phyloP scores from a whole-genome alignment of 2,329 filamentous ascomycete genomes.

The Trichoderma koningiopsis region DNA sequence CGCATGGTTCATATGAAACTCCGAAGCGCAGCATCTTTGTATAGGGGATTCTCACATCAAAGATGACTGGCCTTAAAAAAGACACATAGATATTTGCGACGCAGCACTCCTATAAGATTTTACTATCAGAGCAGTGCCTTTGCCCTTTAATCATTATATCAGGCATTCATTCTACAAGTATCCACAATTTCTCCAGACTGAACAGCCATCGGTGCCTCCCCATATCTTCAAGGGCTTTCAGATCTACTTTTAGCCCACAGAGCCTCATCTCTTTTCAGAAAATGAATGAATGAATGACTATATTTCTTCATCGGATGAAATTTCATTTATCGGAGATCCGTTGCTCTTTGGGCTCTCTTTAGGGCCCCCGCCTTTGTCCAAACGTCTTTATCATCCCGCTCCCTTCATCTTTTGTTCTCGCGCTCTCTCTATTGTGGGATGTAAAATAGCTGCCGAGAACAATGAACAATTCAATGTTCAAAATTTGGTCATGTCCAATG shows the following conservation, averaged over 20 bases:
- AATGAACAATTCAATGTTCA: constrained; percentile 11
- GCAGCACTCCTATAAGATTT: not conserved
- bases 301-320: not conserved
- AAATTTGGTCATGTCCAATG: not conserved
- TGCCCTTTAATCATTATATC: not conserved
- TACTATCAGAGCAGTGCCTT: not conserved
- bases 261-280: not conserved
- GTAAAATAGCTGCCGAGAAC: not conserved
- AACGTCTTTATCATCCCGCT: not conserved
- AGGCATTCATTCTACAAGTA: not conserved
- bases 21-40: not conserved
- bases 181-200: not conserved
- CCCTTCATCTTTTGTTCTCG: constrained; percentile 4
- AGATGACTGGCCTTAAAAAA: not conserved
- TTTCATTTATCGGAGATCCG: not conserved
- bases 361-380: constrained; percentile 6
- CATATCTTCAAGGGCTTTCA: not conserved
- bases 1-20: not conserved
- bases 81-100: not conserved
- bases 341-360: not conserved
- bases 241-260: not conserved
- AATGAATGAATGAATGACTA: not conserved
- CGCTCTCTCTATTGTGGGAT: not conserved
- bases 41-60: not conserved
- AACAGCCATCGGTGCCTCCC: not conserved